These are phyloP conservation scores for Candida yuanshanica DNA, from an alignment of 805 yeast species.

Conservation along the genomic window DNA sequence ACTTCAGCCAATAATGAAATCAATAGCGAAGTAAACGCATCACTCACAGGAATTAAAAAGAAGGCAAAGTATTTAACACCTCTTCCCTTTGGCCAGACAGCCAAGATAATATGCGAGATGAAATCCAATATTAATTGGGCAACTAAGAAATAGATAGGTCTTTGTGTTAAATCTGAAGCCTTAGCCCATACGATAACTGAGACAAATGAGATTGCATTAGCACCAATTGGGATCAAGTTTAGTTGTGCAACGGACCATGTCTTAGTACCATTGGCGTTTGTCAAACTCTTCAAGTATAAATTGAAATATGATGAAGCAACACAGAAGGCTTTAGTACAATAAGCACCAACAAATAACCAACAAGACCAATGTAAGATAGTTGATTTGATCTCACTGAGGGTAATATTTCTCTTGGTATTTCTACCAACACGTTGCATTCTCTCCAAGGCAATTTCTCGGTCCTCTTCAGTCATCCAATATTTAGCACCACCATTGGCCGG, in stretches of 20 bases:
- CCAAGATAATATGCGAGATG: slow-evolving; percentile 5
- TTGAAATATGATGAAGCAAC: slow-evolving; percentile 11
- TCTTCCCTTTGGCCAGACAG: slow-evolving; percentile 6
- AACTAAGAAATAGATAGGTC: slow-evolving; percentile 3
- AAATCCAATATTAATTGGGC: slow-evolving; percentile 1
- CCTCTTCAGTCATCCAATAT: slow-evolving; percentile 27
- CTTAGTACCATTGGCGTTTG: slow-evolving; percentile 7
- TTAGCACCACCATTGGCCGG: slow-evolving; percentile 23
- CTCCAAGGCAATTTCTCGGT: slow-evolving; percentile 24
- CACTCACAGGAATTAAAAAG: slow-evolving; percentile 8
- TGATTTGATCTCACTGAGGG: neutral
- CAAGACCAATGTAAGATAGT: slow-evolving; percentile 6
- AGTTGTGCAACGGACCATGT: slow-evolving; percentile 7
- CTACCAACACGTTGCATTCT: slow-evolving; percentile 13
- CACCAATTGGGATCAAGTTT: slow-evolving; percentile 18
- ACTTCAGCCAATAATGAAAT: slow-evolving; percentile 11
- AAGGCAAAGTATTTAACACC: slow-evolving; percentile 10
- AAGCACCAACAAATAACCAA: slow-evolving; percentile 8
- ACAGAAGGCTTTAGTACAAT: slow-evolving; percentile 6
- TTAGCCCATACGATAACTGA: slow-evolving; percentile 8
- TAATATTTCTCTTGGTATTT: slow-evolving; percentile 8
- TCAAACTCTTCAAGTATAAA: slow-evolving; percentile 13
- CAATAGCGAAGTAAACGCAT: slow-evolving; percentile 7
- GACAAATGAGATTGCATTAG: slow-evolving; percentile 9
- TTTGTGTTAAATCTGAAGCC: slow-evolving; percentile 9